Conservation (phyloP, 2,329 filamentous ascomycete species). For the Chaetomium olivaceum region DNA sequence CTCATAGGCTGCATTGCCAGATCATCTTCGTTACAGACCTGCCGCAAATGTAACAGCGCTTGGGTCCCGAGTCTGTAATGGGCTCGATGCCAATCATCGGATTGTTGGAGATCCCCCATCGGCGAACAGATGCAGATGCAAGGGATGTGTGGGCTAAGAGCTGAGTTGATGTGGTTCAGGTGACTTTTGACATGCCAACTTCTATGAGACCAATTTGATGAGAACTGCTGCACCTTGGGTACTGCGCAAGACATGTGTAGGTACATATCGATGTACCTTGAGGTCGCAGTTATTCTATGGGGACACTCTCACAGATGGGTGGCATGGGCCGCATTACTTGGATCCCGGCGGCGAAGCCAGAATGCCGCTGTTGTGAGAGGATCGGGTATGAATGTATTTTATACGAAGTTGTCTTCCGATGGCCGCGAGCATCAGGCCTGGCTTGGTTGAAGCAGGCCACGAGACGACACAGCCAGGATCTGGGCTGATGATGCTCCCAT, state of each 20-base stretch:
- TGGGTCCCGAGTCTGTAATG: conserved; percentile 28
- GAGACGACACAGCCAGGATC: not conserved
- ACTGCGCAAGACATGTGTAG: not conserved
- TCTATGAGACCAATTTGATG: not conserved
- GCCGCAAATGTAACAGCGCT: conserved; percentile 40
- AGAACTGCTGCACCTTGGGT: not conserved
- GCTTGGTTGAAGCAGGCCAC: conserved; percentile 2
- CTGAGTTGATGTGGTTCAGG: not conserved
- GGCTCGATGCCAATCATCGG: not conserved
- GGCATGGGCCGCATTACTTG: not conserved
- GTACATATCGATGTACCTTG: not conserved
- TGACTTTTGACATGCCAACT: not conserved
- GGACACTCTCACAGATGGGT: not conserved
- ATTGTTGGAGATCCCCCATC: not conserved
- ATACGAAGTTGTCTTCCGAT: not conserved
- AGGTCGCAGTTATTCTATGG: not conserved
- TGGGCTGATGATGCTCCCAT: not conserved
- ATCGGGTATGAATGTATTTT: not conserved
- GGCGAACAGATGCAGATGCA: not conserved
- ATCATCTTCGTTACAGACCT: conserved; percentile 34
- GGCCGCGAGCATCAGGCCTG: not conserved
- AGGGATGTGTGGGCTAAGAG: not conserved
- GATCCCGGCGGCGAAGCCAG: not conserved
- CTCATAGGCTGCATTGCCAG: conserved; percentile 32
- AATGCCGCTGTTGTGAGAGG: not conserved